Conservation (phyloP, 805 yeast species). For the Candida anglica region DNA sequence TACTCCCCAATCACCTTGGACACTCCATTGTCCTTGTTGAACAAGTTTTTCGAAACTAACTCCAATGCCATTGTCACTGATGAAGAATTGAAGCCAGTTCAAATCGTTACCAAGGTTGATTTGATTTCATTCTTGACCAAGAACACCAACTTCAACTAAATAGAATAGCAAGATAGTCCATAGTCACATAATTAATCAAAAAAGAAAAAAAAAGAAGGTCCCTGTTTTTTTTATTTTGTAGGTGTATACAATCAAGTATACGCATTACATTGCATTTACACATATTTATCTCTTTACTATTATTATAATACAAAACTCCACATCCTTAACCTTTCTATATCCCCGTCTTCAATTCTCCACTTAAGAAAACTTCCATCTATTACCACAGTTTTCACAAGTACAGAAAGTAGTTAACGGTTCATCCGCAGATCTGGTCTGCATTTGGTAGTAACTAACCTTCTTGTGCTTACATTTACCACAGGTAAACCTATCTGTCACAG, state of each 20-base stretch:
- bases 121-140: slow-evolving; percentile 53
- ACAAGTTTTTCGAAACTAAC: slow-evolving; percentile 77
- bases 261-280: not conserved
- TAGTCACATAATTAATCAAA: no score
- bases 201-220: not conserved
- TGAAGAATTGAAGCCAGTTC: slow-evolving; percentile 64
- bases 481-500: slow-evolving; percentile 92
- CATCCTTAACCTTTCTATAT: no score
- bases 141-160: slow-evolving; percentile 12
- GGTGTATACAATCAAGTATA: not conserved
- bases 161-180: not conserved
- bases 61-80: slow-evolving; percentile 83
- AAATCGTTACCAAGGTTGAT: slow-evolving; percentile 86
- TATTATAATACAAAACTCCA: no score
- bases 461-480: slow-evolving; percentile 98
- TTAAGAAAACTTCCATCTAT: slow-evolving; percentile 94
- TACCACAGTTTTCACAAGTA: slow-evolving; percentile 96
- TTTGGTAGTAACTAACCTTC: slow-evolving; percentile 93
- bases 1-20: slow-evolving; percentile 63
- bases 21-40: slow-evolving; percentile 64
- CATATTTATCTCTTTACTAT: no score
- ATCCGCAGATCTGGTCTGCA: slow-evolving; percentile 98
- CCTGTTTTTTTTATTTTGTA: no score
- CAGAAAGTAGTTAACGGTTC: slow-evolving; percentile 98
- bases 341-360: no score